phyloP scores from a whole-genome alignment of 2,329 filamentous ascomycete genomes.

The Ophiostoma himal-ulmi region DNA sequence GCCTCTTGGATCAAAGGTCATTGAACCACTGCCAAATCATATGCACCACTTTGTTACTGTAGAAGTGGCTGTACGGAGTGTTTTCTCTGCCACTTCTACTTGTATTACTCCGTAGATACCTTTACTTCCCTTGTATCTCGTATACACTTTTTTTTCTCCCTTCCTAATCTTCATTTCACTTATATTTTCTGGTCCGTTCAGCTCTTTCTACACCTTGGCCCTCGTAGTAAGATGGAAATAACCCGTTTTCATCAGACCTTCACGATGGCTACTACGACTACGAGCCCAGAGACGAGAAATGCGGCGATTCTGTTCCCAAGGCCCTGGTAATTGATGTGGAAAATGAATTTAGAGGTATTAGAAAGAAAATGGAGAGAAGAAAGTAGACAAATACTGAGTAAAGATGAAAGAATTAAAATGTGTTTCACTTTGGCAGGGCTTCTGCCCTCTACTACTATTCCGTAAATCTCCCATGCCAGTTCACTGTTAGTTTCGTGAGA shows the following conservation, averaged over 20 bases:
- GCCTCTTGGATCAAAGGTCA: background rate
- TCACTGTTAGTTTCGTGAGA: background rate
- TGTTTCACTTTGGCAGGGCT: conserved; percentile 10
- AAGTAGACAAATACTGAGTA: background rate
- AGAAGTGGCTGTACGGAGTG: background rate
- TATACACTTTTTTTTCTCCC: background rate
- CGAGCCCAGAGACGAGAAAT: conserved; percentile 1
- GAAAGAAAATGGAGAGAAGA: background rate
- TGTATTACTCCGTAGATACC: background rate
- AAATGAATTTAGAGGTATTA: background rate
- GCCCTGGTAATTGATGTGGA: conserved; percentile 9
- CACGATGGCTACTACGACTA: background rate
- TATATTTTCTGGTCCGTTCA: background rate
- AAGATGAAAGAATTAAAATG: background rate
- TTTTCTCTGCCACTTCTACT: background rate
- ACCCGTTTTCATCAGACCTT: background rate
- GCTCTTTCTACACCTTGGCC: background rate
- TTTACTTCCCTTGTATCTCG: background rate
- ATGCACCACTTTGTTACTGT: background rate
- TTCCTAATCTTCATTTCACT: background rate
- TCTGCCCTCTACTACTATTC: background rate
- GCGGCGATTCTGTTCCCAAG: conserved; percentile 8
- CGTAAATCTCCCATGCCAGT: background rate
- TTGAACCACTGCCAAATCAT: background rate
- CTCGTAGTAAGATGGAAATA: background rate